These are phyloP conservation scores for Colletotrichum sojae DNA, from an alignment of 2,329 filamentous ascomycete genomes.

Conservation along the genomic window DNA sequence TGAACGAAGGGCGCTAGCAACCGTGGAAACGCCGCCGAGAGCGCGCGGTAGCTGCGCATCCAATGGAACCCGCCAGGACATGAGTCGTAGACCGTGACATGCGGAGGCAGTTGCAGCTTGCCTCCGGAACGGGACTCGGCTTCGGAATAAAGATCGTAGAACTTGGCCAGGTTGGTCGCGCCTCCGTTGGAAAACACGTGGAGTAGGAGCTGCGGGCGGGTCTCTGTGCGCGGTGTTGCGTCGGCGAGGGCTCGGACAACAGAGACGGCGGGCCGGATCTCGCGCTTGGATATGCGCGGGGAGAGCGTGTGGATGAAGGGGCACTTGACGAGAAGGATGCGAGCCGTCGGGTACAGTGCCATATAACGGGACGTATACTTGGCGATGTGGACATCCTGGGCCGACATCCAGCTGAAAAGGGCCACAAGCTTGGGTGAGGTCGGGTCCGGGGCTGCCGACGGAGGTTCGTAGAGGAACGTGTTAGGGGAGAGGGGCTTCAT, in stretches of 20 bases:
- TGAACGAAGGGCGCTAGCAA: conserved; percentile 53
- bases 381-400: conserved; percentile 63
- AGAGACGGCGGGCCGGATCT: conserved; percentile 56
- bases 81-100: conserved; percentile 63
- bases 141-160: conserved; percentile 53
- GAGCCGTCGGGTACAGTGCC: conserved; percentile 58
- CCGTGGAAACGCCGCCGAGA: conserved; percentile 53
- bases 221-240: conserved; percentile 39
- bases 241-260: conserved; percentile 53
- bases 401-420: conserved; percentile 66
- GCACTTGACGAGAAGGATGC: conserved; percentile 63
- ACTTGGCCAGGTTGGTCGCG: conserved; percentile 55
- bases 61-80: conserved; percentile 62
- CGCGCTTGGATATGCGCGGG: conserved; percentile 47
- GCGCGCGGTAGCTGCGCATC: conserved; percentile 55
- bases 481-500: conserved; percentile 56
- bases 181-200: conserved; percentile 70
- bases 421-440: conserved; percentile 61
- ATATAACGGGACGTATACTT: conserved; percentile 66
- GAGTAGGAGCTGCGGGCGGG: conserved; percentile 54
- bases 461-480: conserved; percentile 54
- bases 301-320: conserved; percentile 54
- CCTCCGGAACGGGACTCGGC: conserved; percentile 40
- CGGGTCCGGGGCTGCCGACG: conserved; percentile 20
- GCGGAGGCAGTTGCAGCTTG: conserved; percentile 53